A percentile compares a stretch with the other conserved stretches of the same genome.
Evolutionary conservation across 208 protist genomes (phyloP).

Genomic region (Wallacemonas collosoma): DNA sequence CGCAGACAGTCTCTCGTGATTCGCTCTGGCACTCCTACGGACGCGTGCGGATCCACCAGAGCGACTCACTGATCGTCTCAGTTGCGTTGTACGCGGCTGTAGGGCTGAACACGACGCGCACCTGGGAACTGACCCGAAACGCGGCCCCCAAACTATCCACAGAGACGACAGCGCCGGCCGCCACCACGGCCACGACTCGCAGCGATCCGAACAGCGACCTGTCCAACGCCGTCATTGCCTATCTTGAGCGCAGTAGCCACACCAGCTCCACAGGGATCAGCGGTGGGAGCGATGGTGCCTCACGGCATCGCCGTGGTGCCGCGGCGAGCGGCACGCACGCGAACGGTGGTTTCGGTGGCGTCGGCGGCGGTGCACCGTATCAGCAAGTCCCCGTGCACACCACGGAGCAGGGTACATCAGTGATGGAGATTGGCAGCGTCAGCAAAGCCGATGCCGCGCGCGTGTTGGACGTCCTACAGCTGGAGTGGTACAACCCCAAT

Average conservation of each 20-base stretch:
- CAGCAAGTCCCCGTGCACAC: slow-evolving; percentile 5
- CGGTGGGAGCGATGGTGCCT: neutral
- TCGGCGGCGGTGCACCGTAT: neutral
- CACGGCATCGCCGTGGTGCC: neutral
- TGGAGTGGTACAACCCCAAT: slow-evolving; percentile 32
- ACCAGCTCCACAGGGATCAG: neutral
- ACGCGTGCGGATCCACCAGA: slow-evolving; percentile 34
- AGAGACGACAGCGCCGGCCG: slow-evolving; percentile 10
- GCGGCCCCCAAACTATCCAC: neutral
- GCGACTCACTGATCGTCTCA: slow-evolving; percentile 42
- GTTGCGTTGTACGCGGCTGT: slow-evolving; percentile 39
- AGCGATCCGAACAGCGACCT: slow-evolving; percentile 5
- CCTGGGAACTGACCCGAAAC: slow-evolving; percentile 4
- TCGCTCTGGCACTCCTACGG: slow-evolving; percentile 41
- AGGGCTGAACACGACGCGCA: slow-evolving; percentile 25
- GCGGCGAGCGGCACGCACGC: neutral
- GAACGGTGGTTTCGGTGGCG: neutral
- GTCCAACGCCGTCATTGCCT: neutral
- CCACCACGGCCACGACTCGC: neutral
- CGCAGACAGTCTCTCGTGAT: slow-evolving; percentile 9
- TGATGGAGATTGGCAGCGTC: slow-evolving; percentile 19
- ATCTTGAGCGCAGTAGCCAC: slow-evolving; percentile 7
- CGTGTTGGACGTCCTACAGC: slow-evolving; percentile 41
- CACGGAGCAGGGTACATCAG: slow-evolving; percentile 3
- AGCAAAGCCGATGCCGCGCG: slow-evolving; percentile 10